A percentile compares a stretch with the other conserved stretches of the same genome.
phyloP scores from a whole-genome alignment of 2,329 filamentous ascomycete species.

The Monosporascus sp. region DNA sequence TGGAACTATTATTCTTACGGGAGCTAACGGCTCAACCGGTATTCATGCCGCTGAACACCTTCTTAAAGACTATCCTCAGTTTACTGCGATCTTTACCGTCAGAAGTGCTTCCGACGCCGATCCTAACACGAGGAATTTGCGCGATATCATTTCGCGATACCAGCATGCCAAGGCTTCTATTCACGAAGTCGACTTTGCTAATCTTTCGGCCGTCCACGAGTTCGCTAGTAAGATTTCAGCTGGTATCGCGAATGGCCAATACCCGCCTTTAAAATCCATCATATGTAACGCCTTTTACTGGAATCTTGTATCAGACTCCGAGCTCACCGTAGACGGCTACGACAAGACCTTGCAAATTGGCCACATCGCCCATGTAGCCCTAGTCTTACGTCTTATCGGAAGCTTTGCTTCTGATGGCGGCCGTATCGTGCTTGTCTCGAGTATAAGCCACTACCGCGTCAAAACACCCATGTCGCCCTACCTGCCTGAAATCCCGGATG shows the following conservation, averaged over 20 bases:
- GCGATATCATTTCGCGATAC: slow-evolving; percentile 14
- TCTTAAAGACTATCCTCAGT: slow-evolving; percentile 5
- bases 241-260: slow-evolving; percentile 20
- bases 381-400: slow-evolving; percentile 35
- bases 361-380: slow-evolving; percentile 30
- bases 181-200: slow-evolving; percentile 29
- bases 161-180: slow-evolving; percentile 34
- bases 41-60: slow-evolving; percentile 8
- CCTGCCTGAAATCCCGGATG: slow-evolving; percentile 26
- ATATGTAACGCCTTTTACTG: slow-evolving; percentile 37
- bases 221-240: slow-evolving; percentile 26
- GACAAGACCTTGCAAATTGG: slow-evolving; percentile 36
- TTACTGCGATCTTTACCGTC: slow-evolving; percentile 9
- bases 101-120: slow-evolving; percentile 19
- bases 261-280: slow-evolving; percentile 30
- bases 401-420: slow-evolving; percentile 60
- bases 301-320: slow-evolving; percentile 27
- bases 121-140: slow-evolving; percentile 24
- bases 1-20: slow-evolving; percentile 11
- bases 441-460: slow-evolving; percentile 29
- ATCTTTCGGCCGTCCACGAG: slow-evolving; percentile 27
- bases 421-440: slow-evolving; percentile 47
- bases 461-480: slow-evolving; percentile 32
- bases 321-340: slow-evolving; percentile 30
- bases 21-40: slow-evolving; percentile 13